Evolutionary conservation across 2,329 filamentous ascomycete species (phyloP).

Genomic region (Atkinsonella texensis): DNA sequence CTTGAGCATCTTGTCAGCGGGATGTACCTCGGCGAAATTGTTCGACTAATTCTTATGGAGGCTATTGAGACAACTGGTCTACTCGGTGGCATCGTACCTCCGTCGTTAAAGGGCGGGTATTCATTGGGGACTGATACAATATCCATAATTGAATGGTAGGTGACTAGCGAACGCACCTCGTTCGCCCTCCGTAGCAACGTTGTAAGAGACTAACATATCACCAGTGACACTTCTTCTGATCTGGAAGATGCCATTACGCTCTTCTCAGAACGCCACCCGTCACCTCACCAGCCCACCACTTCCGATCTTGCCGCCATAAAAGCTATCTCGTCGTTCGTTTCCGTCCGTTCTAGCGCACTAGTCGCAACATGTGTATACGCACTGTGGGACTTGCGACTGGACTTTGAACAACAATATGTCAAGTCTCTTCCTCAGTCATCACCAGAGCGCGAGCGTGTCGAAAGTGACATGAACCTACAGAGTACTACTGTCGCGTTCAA

Average conservation of each 20-base stretch:
- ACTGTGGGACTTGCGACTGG: slow-evolving; percentile 44
- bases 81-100: slow-evolving; percentile 44
- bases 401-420: slow-evolving; percentile 28
- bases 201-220: background rate
- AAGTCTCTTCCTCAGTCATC: slow-evolving; percentile 19
- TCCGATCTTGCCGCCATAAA: slow-evolving; percentile 41
- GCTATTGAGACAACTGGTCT: slow-evolving; percentile 42
- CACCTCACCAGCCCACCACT: slow-evolving; percentile 24
- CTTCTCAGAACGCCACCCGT: slow-evolving; percentile 40
- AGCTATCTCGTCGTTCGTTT: slow-evolving; percentile 40
- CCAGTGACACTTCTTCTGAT: slow-evolving; percentile 31
- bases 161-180: slow-evolving; percentile 4
- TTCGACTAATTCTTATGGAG: slow-evolving; percentile 44
- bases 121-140: slow-evolving; percentile 49
- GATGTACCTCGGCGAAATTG: slow-evolving; percentile 55
- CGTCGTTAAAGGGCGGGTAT: slow-evolving; percentile 39
- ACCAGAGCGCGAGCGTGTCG: slow-evolving; percentile 30
- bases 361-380: slow-evolving; percentile 47
- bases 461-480: slow-evolving; percentile 34
- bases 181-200: too few species aligned
- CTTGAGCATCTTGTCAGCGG: slow-evolving; percentile 52
- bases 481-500: slow-evolving; percentile 61
- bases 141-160: slow-evolving; percentile 45
- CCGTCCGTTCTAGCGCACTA: slow-evolving; percentile 45
- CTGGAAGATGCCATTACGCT: slow-evolving; percentile 32